These are phyloP conservation scores for Picochlorum sp. DNA, from an alignment of 139 green algal species.

Conservation along the genomic window DNA sequence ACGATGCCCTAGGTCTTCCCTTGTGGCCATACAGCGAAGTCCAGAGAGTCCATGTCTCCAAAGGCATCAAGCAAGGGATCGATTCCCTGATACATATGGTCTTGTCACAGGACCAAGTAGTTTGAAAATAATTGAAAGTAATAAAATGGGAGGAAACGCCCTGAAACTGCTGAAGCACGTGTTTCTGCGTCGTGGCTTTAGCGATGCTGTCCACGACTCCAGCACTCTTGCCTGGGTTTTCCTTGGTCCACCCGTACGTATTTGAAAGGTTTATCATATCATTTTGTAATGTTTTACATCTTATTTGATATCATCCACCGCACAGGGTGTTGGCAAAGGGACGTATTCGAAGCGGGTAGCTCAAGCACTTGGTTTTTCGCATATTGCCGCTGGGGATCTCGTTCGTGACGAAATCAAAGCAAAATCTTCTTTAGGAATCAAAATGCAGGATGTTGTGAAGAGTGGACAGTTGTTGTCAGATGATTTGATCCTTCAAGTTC, in stretches of 20 bases:
- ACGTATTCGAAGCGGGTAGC: conserved; percentile 84
- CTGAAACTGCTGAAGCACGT: neutral
- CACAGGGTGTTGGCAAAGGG: conserved; percentile 87
- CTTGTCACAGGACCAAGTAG: neutral
- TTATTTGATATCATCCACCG: neutral
- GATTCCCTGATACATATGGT: neutral
- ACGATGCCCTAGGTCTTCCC: neutral
- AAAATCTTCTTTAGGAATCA: conserved; percentile 46
- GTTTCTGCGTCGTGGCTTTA: neutral
- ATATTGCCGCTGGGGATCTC: conserved; percentile 92
- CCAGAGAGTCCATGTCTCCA: neutral
- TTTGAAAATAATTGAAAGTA: neutral
- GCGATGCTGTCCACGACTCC: neutral
- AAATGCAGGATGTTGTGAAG: conserved; percentile 64
- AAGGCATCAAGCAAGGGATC: no score
- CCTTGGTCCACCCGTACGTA: conserved; percentile 29
- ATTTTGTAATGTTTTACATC: neutral
- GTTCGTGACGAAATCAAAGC: conserved; percentile 79
- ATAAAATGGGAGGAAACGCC: neutral
- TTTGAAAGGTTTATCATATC: no score
- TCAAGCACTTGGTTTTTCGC: conserved; percentile 61
- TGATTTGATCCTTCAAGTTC: conserved; percentile 65
- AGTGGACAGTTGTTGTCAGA: conserved; percentile 80
- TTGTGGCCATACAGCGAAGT: neutral
- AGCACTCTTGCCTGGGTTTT: conserved; percentile 28